phyloP scores from a whole-genome alignment of 768 basidiomycete species.

The Leccinum rimulosum region DNA sequence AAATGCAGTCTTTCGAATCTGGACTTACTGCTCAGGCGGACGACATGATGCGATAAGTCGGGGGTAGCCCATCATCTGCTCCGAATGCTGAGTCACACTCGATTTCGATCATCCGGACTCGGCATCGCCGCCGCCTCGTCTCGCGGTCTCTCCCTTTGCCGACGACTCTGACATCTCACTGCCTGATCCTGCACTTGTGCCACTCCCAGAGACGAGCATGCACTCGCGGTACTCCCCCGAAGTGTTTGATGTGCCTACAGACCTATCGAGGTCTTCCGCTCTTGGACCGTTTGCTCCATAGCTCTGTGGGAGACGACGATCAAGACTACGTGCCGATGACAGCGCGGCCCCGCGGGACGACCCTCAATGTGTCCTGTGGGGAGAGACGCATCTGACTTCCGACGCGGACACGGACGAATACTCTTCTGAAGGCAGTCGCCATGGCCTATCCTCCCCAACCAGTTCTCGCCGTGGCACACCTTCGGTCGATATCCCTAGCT shows the following conservation, averaged over 20 bases:
- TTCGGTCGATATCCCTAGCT: slow-evolving; percentile 27
- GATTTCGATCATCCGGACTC: slow-evolving; percentile 30
- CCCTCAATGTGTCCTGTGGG: slow-evolving; percentile 92
- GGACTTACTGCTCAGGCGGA: slow-evolving; percentile 58
- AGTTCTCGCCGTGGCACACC: slow-evolving; percentile 36
- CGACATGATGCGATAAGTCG: slow-evolving; percentile 25
- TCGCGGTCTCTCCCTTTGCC: slow-evolving; percentile 26
- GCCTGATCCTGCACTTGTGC: slow-evolving; percentile 29
- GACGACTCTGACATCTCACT: slow-evolving; percentile 30
- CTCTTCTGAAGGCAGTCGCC: slow-evolving; percentile 41
- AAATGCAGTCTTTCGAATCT: slow-evolving; percentile 89
- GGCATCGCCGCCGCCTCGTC: slow-evolving; percentile 18
- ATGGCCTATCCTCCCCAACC: slow-evolving; percentile 39
- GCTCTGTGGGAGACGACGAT: slow-evolving; percentile 60
- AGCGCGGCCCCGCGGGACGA: slow-evolving; percentile 78
- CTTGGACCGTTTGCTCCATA: slow-evolving; percentile 61
- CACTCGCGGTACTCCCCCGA: slow-evolving; percentile 68
- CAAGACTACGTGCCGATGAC: slow-evolving; percentile 61
- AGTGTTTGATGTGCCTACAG: slow-evolving; percentile 78
- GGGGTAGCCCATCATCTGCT: slow-evolving; percentile 13
- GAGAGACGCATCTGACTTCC: slow-evolving; percentile 43
- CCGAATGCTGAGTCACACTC: not conserved
- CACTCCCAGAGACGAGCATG: slow-evolving; percentile 48
- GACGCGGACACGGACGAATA: slow-evolving; percentile 36
- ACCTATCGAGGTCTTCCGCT: slow-evolving; percentile 75